These are phyloP conservation scores for Podospora tetraspora DNA, from an alignment of 495 filamentous ascomycete genomes.

Conservation along the genomic window DNA sequence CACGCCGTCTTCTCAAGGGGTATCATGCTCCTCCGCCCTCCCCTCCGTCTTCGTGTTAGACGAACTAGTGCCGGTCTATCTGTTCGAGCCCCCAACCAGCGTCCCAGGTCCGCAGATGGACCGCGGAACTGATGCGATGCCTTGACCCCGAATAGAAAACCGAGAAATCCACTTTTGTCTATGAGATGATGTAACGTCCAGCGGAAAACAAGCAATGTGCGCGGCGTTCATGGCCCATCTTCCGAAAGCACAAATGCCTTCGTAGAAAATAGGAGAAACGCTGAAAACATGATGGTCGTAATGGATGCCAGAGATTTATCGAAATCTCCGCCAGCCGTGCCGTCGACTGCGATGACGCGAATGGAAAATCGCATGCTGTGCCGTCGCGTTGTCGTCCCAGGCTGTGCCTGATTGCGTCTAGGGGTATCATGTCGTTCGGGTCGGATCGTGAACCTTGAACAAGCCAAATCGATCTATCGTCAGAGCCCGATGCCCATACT, in stretches of 20 bases:
- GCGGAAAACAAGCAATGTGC: constrained; percentile 27
- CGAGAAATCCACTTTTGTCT: constrained; percentile 59
- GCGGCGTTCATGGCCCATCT: constrained; percentile 36
- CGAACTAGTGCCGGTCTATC: constrained; percentile 45
- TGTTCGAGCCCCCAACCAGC: constrained; percentile 26
- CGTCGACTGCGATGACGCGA: constrained; percentile 27
- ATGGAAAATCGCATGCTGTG: constrained; percentile 20
- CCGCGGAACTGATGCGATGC: constrained; percentile 22
- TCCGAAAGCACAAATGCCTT: constrained; percentile 41
- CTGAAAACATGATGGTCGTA: constrained; percentile 39
- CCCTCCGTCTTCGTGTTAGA: constrained; percentile 32
- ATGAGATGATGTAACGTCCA: constrained; percentile 40
- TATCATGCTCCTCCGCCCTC: constrained; percentile 35
- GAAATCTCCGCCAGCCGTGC: constrained; percentile 31
- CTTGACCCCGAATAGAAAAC: constrained; percentile 40
- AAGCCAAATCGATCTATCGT: constrained; percentile 34
- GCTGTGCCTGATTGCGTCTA: constrained; percentile 29
- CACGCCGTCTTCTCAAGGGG: constrained; percentile 28
- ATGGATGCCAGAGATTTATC: constrained; percentile 30
- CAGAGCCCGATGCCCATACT: constrained; percentile 25
- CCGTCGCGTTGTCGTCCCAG: constrained; percentile 26
- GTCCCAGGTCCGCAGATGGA: constrained; percentile 24
- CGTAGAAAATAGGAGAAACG: constrained; percentile 35
- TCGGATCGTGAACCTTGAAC: constrained; percentile 16
- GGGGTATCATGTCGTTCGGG: constrained; percentile 39